Conservation (phyloP, 2,329 filamentous ascomycete genomes). For the Teratosphaeria pseudoeucalypti region DNA sequence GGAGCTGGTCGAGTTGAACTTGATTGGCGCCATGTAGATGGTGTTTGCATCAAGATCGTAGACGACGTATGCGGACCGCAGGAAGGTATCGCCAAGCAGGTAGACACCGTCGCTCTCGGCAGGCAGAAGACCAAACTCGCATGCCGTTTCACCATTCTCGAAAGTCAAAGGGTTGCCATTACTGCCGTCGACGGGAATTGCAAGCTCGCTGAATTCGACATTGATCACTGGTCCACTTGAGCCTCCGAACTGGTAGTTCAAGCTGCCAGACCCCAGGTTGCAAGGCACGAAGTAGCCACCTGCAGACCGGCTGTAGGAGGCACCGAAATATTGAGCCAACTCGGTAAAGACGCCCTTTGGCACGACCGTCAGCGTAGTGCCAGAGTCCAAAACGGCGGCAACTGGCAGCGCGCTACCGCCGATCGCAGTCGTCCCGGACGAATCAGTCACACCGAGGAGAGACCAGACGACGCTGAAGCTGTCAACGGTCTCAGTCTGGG, state of each 20-base stretch:
- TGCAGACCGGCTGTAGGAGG: neutral
- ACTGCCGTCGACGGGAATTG: constrained; percentile 2
- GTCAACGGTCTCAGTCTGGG: neutral
- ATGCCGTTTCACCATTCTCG: constrained; percentile 2
- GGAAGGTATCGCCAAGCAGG: constrained; percentile 6
- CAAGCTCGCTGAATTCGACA: neutral
- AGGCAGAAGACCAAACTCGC: constrained; percentile 2
- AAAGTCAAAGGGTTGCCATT: neutral
- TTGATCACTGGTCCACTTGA: neutral
- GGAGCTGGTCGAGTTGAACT: constrained; percentile 45
- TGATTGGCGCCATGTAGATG: constrained; percentile 39
- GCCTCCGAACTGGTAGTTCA: neutral
- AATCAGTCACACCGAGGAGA: neutral
- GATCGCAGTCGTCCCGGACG: neutral
- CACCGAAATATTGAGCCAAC: neutral
- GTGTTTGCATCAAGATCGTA: constrained; percentile 5
- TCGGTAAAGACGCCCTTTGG: neutral
- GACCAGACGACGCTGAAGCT: neutral
- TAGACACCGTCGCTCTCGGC: neutral
- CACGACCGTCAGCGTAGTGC: neutral
- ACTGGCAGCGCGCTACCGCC: neutral
- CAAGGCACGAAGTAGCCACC: neutral
- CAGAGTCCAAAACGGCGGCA: neutral
- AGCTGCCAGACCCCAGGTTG: neutral
- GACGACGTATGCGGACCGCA: constrained; percentile 8